These are phyloP conservation scores for Cutaneotrichosporon mucoides DNA, from an alignment of 1,284 basidiomycete genomes.

Conservation along the genomic window DNA sequence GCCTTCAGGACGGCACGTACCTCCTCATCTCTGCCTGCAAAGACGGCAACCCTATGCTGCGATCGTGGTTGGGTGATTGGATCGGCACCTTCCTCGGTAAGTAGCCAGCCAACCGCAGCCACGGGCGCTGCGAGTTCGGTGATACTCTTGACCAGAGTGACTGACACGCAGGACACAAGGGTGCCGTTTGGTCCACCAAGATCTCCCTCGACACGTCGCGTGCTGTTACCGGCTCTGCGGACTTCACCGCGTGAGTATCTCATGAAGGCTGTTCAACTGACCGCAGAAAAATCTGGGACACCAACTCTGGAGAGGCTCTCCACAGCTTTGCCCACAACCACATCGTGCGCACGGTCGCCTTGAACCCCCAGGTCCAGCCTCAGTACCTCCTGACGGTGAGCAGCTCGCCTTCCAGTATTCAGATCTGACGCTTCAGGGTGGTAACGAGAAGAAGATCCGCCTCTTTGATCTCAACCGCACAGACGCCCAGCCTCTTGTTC, in stretches of 20 bases:
- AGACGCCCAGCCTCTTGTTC: slow-evolving; percentile 78
- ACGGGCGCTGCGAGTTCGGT: too few species aligned
- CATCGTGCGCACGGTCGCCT: slow-evolving; percentile 91
- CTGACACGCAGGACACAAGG: slow-evolving; percentile 70
- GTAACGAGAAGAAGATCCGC: slow-evolving; percentile 95
- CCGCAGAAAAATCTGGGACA: slow-evolving; percentile 92
- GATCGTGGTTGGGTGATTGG: slow-evolving; percentile 98
- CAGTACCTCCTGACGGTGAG: slow-evolving; percentile 49
- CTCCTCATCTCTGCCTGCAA: slow-evolving; percentile 91
- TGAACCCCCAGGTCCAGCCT: slow-evolving; percentile 52
- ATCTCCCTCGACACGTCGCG: slow-evolving; percentile 78
- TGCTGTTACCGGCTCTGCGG: slow-evolving; percentile 90
- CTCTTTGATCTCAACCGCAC: slow-evolving; percentile 82
- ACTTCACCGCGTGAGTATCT: slow-evolving; percentile 85
- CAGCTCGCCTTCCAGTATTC: background rate
- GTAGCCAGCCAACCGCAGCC: slow-evolving; percentile 2
- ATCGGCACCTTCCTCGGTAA: slow-evolving; percentile 88
- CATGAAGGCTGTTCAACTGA: background rate
- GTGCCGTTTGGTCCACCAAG: slow-evolving; percentile 96
- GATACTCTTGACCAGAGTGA: background rate
- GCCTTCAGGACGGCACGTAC: slow-evolving; percentile 69
- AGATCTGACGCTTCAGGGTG: slow-evolving; percentile 60
- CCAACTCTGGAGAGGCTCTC: slow-evolving; percentile 75
- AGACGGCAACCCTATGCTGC: slow-evolving; percentile 92
- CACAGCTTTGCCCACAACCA: slow-evolving; percentile 97